Percentiles rank a stretch among this genome's conserved stretches.
phyloP scores from a whole-genome alignment of 2,329 filamentous ascomycete genomes.

The Colletotrichum trifolii region DNA sequence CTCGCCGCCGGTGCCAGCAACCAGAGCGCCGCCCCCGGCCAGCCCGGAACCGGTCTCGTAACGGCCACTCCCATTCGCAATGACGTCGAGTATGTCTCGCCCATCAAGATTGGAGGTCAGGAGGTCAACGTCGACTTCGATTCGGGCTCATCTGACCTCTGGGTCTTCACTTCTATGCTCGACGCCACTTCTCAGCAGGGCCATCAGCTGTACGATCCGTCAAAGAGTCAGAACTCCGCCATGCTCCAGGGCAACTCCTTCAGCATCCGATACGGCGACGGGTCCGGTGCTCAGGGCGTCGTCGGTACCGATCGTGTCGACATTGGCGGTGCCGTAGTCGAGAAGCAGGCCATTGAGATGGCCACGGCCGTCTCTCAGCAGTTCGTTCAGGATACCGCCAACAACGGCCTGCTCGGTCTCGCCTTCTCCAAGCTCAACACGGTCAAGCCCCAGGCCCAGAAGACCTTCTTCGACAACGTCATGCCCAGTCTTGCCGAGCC shows the following conservation, averaged over 20 bases:
- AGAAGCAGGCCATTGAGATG: slow-evolving; percentile 74
- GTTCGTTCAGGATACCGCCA: slow-evolving; percentile 69
- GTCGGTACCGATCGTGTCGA: slow-evolving; percentile 76
- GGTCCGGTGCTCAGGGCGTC: slow-evolving; percentile 69
- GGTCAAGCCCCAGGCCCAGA: slow-evolving; percentile 69
- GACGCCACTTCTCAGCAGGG: slow-evolving; percentile 53
- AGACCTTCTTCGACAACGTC: slow-evolving; percentile 81
- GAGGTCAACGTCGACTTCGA: slow-evolving; percentile 77
- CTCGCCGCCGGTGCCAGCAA: slow-evolving; percentile 17
- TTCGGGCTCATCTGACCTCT: slow-evolving; percentile 80
- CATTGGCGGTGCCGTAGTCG: slow-evolving; percentile 72
- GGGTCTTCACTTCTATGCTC: slow-evolving; percentile 76
- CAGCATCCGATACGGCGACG: slow-evolving; percentile 76
- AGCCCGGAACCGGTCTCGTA: slow-evolving; percentile 62
- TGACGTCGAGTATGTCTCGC: slow-evolving; percentile 77
- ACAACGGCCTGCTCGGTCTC: slow-evolving; percentile 77
- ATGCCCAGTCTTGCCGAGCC: slow-evolving; percentile 69
- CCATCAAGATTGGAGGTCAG: slow-evolving; percentile 77
- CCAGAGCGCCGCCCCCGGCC: slow-evolving; percentile 27
- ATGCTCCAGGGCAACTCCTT: slow-evolving; percentile 61
- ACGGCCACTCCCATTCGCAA: slow-evolving; percentile 72
- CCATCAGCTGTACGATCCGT: slow-evolving; percentile 58
- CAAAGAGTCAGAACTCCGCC: slow-evolving; percentile 48
- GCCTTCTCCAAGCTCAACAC: slow-evolving; percentile 75
- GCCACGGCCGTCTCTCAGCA: slow-evolving; percentile 67